A percentile compares a stretch with the other conserved stretches of the same genome.
These are phyloP conservation scores for Fragaria iinumae DNA, from an alignment of 306 rosid genomes.

Conservation along the genomic window DNA sequence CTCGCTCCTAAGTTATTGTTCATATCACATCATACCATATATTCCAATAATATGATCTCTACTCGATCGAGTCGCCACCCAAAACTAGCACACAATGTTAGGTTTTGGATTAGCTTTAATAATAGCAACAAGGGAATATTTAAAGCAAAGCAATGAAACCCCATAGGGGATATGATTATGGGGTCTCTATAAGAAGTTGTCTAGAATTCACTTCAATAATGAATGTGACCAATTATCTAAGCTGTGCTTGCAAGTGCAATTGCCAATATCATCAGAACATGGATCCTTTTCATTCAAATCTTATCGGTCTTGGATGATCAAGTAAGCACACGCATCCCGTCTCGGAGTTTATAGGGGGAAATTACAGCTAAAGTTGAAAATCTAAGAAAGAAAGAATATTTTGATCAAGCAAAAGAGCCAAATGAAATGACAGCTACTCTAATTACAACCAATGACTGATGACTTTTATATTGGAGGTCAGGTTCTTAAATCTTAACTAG, in stretches of 20 bases:
- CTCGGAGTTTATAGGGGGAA: background rate
- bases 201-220: background rate
- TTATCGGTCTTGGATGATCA: background rate
- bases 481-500: too few relatives aligned
- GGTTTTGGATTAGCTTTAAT: constrained; percentile 10
- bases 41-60: background rate
- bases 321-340: background rate
- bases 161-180: background rate
- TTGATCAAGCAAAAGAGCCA: background rate
- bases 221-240: background rate
- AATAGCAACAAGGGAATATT: constrained; percentile 10
- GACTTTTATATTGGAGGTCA: too few relatives aligned
- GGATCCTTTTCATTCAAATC: background rate
- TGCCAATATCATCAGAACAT: background rate
- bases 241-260: background rate
- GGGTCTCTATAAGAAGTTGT: background rate
- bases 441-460: too few relatives aligned
- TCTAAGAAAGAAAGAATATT: background rate
- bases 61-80: constrained; percentile 12
- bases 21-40: background rate
- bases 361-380: background rate
- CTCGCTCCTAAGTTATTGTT: background rate
- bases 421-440: background rate
- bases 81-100: constrained; percentile 4
- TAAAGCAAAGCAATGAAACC: constrained; percentile 6